Percentiles rank a stretch among this genome's conserved stretches.
phyloP scores from a whole-genome alignment of 805 yeast species.

The Wickerhamiella australiensis region DNA sequence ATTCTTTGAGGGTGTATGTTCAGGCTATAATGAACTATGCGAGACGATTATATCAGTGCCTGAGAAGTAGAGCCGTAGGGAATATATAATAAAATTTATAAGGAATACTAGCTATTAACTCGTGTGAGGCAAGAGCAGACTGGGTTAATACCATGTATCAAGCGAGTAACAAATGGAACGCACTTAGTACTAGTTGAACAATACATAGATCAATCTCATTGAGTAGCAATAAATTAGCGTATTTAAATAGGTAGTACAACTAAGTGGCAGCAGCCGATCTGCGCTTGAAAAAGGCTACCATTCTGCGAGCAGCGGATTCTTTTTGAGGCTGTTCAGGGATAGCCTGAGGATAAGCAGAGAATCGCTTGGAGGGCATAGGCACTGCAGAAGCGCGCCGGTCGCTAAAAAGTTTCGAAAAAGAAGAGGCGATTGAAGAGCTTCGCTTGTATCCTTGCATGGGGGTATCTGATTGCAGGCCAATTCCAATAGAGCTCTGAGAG shows the following conservation, averaged over 20 bases:
- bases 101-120: too few species aligned
- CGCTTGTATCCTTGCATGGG: constrained; percentile 9
- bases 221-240: constrained; percentile 15
- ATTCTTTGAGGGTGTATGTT: too few species aligned
- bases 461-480: constrained; percentile 2
- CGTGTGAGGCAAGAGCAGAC: too few species aligned
- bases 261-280: constrained; percentile 26
- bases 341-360: constrained; percentile 8
- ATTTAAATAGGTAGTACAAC: constrained; percentile 5
- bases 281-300: constrained; percentile 30
- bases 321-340: constrained; percentile 16
- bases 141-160: too few species aligned
- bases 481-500: constrained; percentile 2
- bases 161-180: too few species aligned
- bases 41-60: too few species aligned
- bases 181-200: background rate
- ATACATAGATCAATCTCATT: background rate
- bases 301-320: constrained; percentile 26
- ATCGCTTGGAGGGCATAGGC: background rate
- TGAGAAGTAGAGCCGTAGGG: too few species aligned
- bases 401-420: constrained; percentile 4
- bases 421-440: constrained; percentile 8
- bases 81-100: too few species aligned
- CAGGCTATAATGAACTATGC: too few species aligned
- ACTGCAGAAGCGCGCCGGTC: constrained; percentile 5